Conservation (phyloP, 2,329 filamentous ascomycete species). For the Ascochyta lentis region DNA sequence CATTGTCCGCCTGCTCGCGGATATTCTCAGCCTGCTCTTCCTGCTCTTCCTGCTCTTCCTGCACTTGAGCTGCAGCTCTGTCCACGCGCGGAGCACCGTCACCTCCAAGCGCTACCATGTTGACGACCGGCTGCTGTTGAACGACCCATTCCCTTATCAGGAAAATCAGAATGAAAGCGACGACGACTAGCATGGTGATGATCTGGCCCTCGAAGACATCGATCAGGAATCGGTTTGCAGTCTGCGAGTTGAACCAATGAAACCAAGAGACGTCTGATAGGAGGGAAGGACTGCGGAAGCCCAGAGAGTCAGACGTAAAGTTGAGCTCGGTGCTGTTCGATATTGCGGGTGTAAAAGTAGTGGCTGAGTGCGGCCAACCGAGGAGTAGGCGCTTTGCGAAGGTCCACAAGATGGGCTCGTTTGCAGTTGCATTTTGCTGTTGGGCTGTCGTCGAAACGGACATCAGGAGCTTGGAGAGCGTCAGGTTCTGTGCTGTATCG, state of each 20-base stretch:
- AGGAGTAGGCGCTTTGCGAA: constrained; percentile 54
- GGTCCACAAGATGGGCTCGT: constrained; percentile 55
- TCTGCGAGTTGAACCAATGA: constrained; percentile 61
- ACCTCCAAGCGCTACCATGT: constrained; percentile 64
- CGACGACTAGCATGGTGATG: constrained; percentile 88
- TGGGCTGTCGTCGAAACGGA: constrained; percentile 50
- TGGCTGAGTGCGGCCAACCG: constrained; percentile 34
- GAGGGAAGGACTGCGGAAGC: constrained; percentile 42
- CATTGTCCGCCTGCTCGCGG: constrained; percentile 11
- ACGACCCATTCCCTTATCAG: constrained; percentile 97
- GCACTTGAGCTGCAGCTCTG: constrained; percentile 34
- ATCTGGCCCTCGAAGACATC: constrained; percentile 90
- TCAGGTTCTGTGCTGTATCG: constrained; percentile 26
- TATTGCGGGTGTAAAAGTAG: constrained; percentile 33
- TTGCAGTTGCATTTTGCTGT: constrained; percentile 44
- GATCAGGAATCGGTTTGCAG: constrained; percentile 79
- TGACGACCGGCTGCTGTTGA: constrained; percentile 93
- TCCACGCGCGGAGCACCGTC: constrained; percentile 32
- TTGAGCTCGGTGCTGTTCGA: constrained; percentile 34
- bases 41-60: constrained; percentile 31
- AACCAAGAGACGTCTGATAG: constrained; percentile 67
- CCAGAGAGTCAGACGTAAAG: constrained; percentile 34
- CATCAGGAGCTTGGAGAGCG: constrained; percentile 42
- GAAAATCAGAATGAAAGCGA: constrained; percentile 96
- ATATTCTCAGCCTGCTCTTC: constrained; percentile 24